Evolutionary conservation across 2,329 filamentous ascomycete genomes (phyloP).

Genomic region (Xylogone sp.): DNA sequence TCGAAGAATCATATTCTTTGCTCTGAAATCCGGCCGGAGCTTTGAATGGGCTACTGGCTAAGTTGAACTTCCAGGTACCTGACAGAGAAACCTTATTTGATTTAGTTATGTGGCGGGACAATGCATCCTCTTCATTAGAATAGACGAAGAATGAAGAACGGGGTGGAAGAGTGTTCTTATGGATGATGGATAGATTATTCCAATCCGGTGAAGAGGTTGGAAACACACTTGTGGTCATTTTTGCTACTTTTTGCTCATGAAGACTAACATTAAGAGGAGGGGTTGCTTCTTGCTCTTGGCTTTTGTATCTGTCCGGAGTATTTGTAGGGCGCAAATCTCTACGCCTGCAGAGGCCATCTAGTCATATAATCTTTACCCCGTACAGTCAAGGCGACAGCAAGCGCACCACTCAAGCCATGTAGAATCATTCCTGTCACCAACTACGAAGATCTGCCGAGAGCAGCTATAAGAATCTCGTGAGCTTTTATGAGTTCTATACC

Average conservation of each 20-base stretch:
- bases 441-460: too few species aligned
- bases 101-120: conserved; percentile 35
- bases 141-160: conserved; percentile 55
- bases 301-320: too few species aligned
- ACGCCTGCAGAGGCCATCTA: too few species aligned
- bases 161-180: conserved; percentile 54
- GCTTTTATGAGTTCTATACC: too few species aligned
- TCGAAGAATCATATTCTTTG: conserved; percentile 23
- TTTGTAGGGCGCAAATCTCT: too few species aligned
- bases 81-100: conserved; percentile 32
- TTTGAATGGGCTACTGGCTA: conserved; percentile 22
- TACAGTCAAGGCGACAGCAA: too few species aligned
- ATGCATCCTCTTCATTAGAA: conserved; percentile 42
- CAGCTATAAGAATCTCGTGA: too few species aligned
- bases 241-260: not conserved
- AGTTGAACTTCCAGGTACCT: conserved; percentile 24
- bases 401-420: too few species aligned
- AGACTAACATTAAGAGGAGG: not conserved
- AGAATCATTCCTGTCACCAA: too few species aligned
- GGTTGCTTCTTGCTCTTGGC: not conserved
- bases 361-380: too few species aligned
- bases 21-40: conserved; percentile 17
- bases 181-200: conserved; percentile 57
- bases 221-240: conserved; percentile 17
- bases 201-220: conserved; percentile 47